These are phyloP conservation scores for Trichoderma brevicompactum DNA, from an alignment of 2,329 filamentous ascomycete genomes.

Conservation along the genomic window DNA sequence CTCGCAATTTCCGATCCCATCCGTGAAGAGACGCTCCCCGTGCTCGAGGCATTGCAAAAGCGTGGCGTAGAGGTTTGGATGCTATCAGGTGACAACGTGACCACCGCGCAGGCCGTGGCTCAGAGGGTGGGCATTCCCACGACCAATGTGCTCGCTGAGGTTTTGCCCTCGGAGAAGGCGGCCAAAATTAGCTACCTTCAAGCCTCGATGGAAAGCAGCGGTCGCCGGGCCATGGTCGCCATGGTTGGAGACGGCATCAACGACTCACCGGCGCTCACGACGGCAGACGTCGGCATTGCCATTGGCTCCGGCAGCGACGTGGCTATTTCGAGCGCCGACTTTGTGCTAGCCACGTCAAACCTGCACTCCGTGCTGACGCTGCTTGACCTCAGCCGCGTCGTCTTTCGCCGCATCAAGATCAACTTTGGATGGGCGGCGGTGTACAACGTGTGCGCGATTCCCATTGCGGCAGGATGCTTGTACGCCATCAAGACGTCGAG, in stretches of 20 bases:
- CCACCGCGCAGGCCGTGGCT: conserved; percentile 81
- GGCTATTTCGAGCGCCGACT: conserved; percentile 78
- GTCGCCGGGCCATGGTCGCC: conserved; percentile 62
- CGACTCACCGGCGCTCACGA: conserved; percentile 79
- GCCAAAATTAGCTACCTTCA: conserved; percentile 70
- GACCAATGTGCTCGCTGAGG: conserved; percentile 80
- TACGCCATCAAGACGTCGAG: conserved; percentile 59
- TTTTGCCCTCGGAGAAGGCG: conserved; percentile 82
- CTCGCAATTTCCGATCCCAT: conserved; percentile 83
- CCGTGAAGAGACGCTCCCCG: conserved; percentile 68
- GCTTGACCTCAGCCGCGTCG: conserved; percentile 69
- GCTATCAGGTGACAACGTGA: conserved; percentile 89
- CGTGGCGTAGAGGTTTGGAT: conserved; percentile 81
- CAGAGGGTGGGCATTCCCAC: conserved; percentile 72
- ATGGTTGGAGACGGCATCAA: conserved; percentile 93
- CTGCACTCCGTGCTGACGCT: conserved; percentile 73
- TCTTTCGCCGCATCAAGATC: conserved; percentile 78
- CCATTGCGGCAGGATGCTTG: conserved; percentile 78
- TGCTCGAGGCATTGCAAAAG: conserved; percentile 67
- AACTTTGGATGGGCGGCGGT: conserved; percentile 87
- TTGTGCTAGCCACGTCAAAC: conserved; percentile 77
- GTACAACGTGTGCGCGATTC: conserved; percentile 79
- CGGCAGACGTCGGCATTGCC: conserved; percentile 82
- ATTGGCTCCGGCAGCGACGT: conserved; percentile 84
- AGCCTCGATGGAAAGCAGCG: conserved; percentile 49